Evolutionary conservation across 805 yeast species (phyloP), one percentile per base, ranked within the genome.

Genomic region (Kurtzmaniella fragi): DNA sequence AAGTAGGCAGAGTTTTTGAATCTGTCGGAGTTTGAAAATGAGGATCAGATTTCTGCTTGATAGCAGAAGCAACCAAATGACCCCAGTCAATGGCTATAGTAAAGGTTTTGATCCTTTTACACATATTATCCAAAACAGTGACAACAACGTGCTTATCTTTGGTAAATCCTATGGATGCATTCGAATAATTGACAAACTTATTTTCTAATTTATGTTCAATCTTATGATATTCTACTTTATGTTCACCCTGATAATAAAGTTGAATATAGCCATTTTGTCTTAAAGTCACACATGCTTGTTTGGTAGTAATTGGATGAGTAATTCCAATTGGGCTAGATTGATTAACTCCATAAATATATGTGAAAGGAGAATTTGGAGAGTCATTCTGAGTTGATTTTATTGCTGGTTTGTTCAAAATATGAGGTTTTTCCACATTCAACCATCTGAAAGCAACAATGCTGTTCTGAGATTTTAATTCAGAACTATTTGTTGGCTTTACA

Each of bases 341-440:
- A 35, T 68, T 71, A 1, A 82, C 79, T 2, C 75, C 73, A 54
- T 84, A 87, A 7, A 57, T 61, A 57, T 70, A 81, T 27, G 56
- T 42, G 20, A 48, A 36, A 14, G 42, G 59, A 6, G 54, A 39
- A 7, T 55, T 58, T 28, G 49, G 54, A 12, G 46, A 45, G 11
- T 36, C 33, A 3, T 50, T 56, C 42, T 67, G 57, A 2, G 64
- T 56, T 8, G 25, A 20, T 20, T 20, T 20, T 8, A 20, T 5
- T 0, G 88, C 86, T 0, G 85, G 84, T n/a, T 73, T 66, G 42
- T 73, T 77, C 12, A 76, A 62, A 13, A 80, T 69, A 32, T 78
- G 75, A 1, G 82, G 77, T 47, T 87, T 86, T 36, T 84, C 87
- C n/a, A 76, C 63, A 32, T 77, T 78, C 20, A 88, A 68, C 95